Conservation (phyloP, 305 asterid genomes). For the Stenogyne calaminthoides region DNA sequence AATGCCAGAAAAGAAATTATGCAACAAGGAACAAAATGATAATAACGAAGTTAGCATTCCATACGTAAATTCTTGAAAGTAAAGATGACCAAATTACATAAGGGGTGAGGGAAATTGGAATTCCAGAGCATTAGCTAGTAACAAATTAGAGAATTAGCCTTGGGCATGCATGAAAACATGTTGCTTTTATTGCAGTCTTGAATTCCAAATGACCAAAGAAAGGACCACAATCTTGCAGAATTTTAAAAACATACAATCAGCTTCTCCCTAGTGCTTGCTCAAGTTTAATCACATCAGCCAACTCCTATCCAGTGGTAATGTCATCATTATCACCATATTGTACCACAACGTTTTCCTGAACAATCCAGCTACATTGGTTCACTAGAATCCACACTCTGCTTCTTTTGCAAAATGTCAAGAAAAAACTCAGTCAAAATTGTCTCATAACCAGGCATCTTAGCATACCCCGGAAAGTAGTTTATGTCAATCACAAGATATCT, state of each 20-base stretch:
- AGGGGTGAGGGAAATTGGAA: neutral
- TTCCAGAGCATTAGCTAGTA: constrained; percentile 26
- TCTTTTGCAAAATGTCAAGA: constrained; percentile 48
- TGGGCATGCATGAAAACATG: constrained; percentile 17
- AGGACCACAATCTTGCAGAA: constrained; percentile 10
- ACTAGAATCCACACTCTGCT: constrained; percentile 26
- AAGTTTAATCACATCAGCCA: constrained; percentile 8
- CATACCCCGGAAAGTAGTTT: constrained; percentile 93
- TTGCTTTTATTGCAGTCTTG: constrained; percentile 30
- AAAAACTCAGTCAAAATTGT: constrained; percentile 69
- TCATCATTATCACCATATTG: neutral
- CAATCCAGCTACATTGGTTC: constrained; percentile 7
- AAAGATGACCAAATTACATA: constrained; percentile 15
- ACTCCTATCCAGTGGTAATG: constrained; percentile 2
- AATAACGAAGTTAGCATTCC: constrained; percentile 1
- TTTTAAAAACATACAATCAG: constrained; percentile 15
- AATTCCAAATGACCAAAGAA: constrained; percentile 7
- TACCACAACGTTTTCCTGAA: neutral
- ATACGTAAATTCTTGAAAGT: neutral
- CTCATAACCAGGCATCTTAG: constrained; percentile 75
- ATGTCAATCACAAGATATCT: constrained; percentile 79
- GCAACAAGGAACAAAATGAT: neutral
- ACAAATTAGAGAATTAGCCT: constrained; percentile 24
- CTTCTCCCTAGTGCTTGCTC: constrained; percentile 10
- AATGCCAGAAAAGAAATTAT: neutral